Evolutionary conservation across 129 eudicot species (phyloP), one percentile per base, ranked within the genome.

Genomic region (Erigeron canadensis): DNA sequence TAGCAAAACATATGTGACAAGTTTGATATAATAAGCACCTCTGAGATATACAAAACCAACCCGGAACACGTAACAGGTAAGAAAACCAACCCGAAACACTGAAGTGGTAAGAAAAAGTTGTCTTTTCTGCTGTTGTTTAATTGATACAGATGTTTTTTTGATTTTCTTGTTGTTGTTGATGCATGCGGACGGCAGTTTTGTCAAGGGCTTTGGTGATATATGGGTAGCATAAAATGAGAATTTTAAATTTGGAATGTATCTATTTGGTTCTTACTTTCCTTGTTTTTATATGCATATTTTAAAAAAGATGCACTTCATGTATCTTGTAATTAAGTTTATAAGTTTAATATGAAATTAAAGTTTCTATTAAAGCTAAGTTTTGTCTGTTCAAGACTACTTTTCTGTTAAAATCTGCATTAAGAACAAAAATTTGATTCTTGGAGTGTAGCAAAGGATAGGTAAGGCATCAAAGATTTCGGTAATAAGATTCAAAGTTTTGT

Each of bases 101-200:
- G 19, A 70, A 46, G 71, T 51, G 71, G 41, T 63, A 41, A 19
- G 19, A 6, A 16, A 13, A 22, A 16, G 62, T 4, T 4, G 34
- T 28, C 34, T 34, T 59, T n/a, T n/a, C n/a, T 81, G 75, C 65
- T 50, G 28, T 71, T 77, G 18, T 77, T 44, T 58, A 28, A 3
- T 77, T 69, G 81, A 77, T 69, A 69, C 81, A 60, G 75, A 77
- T 55, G 50, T 38, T 45, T 70, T 75, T 15, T 41, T 74, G 16
- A 34, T 66, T 41, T 67, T 67, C 4, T 50, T 47, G 55, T 10
- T 76, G 21, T 76, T 38, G 46, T 69, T 77, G 39, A 43, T 6
- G 69, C 70, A 69, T 40, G 21, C 9, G 37, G 45, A 64, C 73
- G 81, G 81, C 77, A 63, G 66, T 78, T 77, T 77, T 77, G 76